Conservation (phyloP, 1,284 basidiomycete species). For the Irpex rosettiformis region DNA sequence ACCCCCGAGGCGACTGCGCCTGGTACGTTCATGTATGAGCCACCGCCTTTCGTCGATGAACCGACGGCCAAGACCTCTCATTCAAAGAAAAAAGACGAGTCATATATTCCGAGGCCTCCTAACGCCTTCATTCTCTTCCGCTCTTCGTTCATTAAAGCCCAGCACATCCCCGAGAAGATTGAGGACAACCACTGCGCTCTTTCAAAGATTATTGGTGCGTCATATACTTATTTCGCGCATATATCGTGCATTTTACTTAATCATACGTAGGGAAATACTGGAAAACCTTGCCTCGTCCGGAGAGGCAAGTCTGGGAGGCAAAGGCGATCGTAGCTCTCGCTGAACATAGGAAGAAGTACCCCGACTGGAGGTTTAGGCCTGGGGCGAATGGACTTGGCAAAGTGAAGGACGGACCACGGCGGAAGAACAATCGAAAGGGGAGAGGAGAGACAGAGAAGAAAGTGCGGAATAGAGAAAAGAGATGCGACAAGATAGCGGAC, state of each 20-base stretch:
- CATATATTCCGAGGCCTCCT: constrained; percentile 85
- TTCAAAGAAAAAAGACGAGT: constrained; percentile 45
- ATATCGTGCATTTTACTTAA: not conserved
- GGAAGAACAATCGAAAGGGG: constrained; percentile 28
- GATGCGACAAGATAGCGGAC: constrained; percentile 48
- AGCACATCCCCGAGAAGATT: constrained; percentile 72
- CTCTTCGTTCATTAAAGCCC: constrained; percentile 79
- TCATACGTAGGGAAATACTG: constrained; percentile 48
- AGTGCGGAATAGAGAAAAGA: constrained; percentile 33
- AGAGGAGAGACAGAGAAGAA: constrained; percentile 41
- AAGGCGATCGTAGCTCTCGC: constrained; percentile 72
- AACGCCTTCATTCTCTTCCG: constrained; percentile 96
- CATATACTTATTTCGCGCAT: not conserved
- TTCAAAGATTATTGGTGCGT: constrained; percentile 41
- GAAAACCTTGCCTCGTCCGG: constrained; percentile 55
- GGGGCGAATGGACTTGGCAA: constrained; percentile 53
- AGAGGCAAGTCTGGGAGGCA: constrained; percentile 71
- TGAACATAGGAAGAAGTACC: constrained; percentile 74
- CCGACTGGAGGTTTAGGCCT: constrained; percentile 74
- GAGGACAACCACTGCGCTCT: constrained; percentile 79
- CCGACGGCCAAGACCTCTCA: constrained; percentile 33
- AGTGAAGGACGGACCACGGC: constrained; percentile 35
- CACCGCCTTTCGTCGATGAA: constrained; percentile 10
- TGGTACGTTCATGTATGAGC: constrained; percentile 22
- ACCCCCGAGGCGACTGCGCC: constrained; percentile 22